Base-by-base conservation (phyloP, 805 yeast species). In the Ogataea paradorogensis region DNA sequence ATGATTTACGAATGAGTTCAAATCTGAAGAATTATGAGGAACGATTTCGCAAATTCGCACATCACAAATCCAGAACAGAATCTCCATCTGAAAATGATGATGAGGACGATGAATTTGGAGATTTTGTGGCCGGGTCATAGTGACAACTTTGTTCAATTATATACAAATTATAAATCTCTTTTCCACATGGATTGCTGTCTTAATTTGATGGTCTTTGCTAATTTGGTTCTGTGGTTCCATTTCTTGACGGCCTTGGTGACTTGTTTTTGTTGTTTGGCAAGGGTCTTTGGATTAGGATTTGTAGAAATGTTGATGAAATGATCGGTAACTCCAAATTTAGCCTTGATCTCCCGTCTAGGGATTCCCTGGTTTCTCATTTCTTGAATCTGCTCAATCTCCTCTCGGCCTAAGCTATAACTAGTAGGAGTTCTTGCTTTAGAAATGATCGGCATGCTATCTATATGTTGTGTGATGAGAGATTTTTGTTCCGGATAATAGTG, bases 221-320 rank as follows among this genome's bases (percentile, higher is more conserved):
- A 33, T 31, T 33, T 51, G 3, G 56, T 58, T 26, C 48, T 47
- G 15, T 30, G 37, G 9, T 55, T 48, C 62, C 64, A 59, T 34
- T 54, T 58, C 20, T 48, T 49, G 16, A 48, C 47, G 4, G 49
- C 35, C 15, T 49, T 50, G 15, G 49, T 43, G 13, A 59, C 33
- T 15, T 45, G 33, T 20, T 47, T 49, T 18, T 38, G 34, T 21
- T 58, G 56, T 24, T 48, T 45, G 9, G 43, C 40, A 9, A 44
- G 8, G 9, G 54, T 52, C 26, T 44, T 40, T 5, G 48, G 43
- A 35, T 56, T 57, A 21, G 60, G 40, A 3, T 41, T 42, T 1
- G 67, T 60, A 8, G 61, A 45, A 13, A 64, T 47, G 45, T 55
- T 55, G 27, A 65, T 52, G 37, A 64, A 64, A 26, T 52, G 47